Evolutionary conservation across 176 grass and related monocot species (phyloP).

Genomic region (Chloris gayana): DNA sequence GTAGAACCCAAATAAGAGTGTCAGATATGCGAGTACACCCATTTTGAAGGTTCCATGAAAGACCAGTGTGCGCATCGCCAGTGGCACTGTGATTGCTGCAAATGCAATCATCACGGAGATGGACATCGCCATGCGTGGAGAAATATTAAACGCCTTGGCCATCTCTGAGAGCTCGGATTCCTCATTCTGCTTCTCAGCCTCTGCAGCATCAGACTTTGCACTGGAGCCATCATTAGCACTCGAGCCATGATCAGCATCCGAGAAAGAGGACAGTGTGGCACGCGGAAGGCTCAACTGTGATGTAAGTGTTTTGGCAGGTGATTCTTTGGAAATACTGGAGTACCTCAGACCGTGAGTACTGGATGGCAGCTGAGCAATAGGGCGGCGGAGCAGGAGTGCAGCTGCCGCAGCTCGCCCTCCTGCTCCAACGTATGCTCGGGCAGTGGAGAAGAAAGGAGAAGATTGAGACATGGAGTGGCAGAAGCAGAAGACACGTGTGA

Average conservation of each 20-base stretch:
- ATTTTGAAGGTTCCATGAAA: slow-evolving; percentile 55
- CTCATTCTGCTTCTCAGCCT: slow-evolving; percentile 16
- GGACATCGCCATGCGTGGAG: slow-evolving; percentile 66
- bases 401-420: slow-evolving; percentile 49
- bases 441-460: slow-evolving; percentile 67
- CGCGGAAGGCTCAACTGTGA: slow-evolving; percentile 28
- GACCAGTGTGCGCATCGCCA: slow-evolving; percentile 67
- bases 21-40: slow-evolving; percentile 70
- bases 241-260: slow-evolving; percentile 52
- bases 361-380: slow-evolving; percentile 40
- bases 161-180: slow-evolving; percentile 56
- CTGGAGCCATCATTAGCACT: slow-evolving; percentile 45
- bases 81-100: slow-evolving; percentile 66
- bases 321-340: slow-evolving; percentile 15
- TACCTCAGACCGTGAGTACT: slow-evolving; percentile 16
- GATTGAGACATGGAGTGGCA: slow-evolving; percentile 65
- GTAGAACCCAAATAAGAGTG: slow-evolving; percentile 83
- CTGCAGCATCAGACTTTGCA: slow-evolving; percentile 19
- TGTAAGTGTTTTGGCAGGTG: slow-evolving; percentile 28
- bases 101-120: slow-evolving; percentile 72
- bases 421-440: slow-evolving; percentile 51
- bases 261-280: slow-evolving; percentile 71
- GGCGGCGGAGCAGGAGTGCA: slow-evolving; percentile 51
- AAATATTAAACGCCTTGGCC: slow-evolving; percentile 88
- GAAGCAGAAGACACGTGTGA: background rate